These are phyloP conservation scores for Dunaliella primolecta DNA, from an alignment of 139 green algal genomes.

Conservation along the genomic window DNA sequence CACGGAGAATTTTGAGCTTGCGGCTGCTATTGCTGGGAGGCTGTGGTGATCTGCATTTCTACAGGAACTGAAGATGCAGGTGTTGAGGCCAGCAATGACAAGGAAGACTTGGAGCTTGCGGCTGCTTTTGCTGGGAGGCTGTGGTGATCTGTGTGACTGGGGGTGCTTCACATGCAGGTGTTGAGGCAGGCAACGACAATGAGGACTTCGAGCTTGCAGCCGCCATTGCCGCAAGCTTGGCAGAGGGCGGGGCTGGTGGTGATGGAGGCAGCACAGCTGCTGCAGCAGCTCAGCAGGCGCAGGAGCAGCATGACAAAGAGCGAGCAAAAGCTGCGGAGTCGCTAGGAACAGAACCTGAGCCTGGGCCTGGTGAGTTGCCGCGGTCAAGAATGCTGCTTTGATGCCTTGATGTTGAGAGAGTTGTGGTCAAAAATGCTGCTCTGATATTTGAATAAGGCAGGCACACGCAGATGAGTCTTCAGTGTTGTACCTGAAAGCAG, in stretches of 20 bases:
- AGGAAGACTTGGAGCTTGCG: constrained; percentile 36
- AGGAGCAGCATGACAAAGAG: neutral
- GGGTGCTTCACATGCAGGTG: no score
- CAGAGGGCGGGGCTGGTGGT: constrained; percentile 10
- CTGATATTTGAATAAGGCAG: no score
- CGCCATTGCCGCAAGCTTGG: constrained; percentile 63
- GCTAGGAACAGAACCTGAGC: constrained; percentile 27
- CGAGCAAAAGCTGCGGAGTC: neutral
- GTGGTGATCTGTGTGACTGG: no score
- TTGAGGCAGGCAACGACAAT: constrained; percentile 9
- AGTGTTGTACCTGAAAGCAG: no score
- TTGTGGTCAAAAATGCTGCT: no score
- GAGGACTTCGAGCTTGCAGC: constrained; percentile 58
- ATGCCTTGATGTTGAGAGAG: no score
- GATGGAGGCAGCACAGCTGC: no score
- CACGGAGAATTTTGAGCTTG: neutral
- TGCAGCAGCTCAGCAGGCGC: neutral
- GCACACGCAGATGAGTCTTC: no score
- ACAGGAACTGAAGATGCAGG: no score
- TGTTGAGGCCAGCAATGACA: neutral
- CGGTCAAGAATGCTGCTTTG: no score
- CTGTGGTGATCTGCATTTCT: no score
- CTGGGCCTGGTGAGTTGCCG: neutral
- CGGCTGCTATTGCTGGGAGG: neutral
- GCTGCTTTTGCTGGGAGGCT: neutral